These are phyloP conservation scores for Omphalotus olearius DNA, from an alignment of 1,284 basidiomycete species.

Conservation along the genomic window DNA sequence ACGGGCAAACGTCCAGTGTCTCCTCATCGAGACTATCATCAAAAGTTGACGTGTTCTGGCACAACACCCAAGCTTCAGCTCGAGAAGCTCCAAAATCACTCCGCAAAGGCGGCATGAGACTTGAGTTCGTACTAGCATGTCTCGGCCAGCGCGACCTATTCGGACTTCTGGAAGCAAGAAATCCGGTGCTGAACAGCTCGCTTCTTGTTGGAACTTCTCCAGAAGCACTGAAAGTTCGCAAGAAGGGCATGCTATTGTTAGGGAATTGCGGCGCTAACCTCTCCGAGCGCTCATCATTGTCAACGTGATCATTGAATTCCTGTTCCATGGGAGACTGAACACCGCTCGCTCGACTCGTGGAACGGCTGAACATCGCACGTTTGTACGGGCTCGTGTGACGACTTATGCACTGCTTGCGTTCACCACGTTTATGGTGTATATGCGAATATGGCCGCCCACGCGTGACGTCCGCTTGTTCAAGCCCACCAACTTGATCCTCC, in stretches of 20 bases:
- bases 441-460: too few species aligned
- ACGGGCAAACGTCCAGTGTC: background rate
- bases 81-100: constrained; percentile 3
- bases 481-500: too few species aligned
- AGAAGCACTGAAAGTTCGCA: background rate
- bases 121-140: background rate
- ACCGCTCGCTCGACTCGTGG: too few species aligned
- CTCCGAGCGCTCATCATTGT: too few species aligned
- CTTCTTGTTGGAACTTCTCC: background rate
- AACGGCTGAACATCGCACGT: too few species aligned
- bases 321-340: too few species aligned
- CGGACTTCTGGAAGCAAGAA: background rate
- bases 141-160: background rate
- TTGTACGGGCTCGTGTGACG: too few species aligned
- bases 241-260: background rate
- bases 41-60: constrained; percentile 1
- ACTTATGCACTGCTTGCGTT: too few species aligned
- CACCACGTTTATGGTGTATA: too few species aligned
- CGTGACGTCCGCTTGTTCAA: too few species aligned
- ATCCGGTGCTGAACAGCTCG: background rate
- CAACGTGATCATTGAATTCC: too few species aligned
- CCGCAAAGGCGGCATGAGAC: background rate
- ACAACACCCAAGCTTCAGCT: background rate
- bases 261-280: too few species aligned
- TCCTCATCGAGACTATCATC: constrained; percentile 2